phyloP scores from a whole-genome alignment of 1,139 yeast species.

The Yamadazyma conglobata region DNA sequence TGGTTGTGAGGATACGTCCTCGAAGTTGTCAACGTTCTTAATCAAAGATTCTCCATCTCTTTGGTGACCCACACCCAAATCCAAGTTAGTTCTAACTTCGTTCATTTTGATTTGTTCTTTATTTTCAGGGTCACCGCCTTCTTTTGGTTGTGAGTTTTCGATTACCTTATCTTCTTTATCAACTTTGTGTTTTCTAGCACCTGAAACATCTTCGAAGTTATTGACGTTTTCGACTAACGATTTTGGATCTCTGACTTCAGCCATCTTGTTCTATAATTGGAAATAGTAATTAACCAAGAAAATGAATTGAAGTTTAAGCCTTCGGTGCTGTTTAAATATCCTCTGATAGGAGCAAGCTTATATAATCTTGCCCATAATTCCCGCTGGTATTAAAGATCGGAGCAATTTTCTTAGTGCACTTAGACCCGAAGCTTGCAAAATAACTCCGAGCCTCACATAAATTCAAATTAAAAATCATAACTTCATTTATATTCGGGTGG shows the following conservation, averaged over 20 bases:
- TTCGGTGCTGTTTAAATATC: too few relatives aligned
- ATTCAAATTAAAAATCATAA: too few relatives aligned
- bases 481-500: constrained; percentile 57
- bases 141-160: not conserved
- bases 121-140: constrained; percentile 2
- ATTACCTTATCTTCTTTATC: not conserved
- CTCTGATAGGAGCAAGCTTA: too few relatives aligned
- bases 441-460: too few relatives aligned
- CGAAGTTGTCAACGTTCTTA: constrained; percentile 5
- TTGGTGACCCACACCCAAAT: constrained; percentile 6
- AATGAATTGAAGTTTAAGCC: too few relatives aligned
- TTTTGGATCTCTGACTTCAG: constrained; percentile 1
- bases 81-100: constrained; percentile 5
- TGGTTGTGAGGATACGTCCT: constrained; percentile 6
- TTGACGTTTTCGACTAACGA: constrained; percentile 7
- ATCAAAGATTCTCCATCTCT: constrained; percentile 7
- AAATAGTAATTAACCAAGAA: too few relatives aligned
- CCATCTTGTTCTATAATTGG: too few relatives aligned
- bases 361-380: too few relatives aligned
- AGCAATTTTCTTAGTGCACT: too few relatives aligned
- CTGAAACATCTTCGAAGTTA: constrained; percentile 7
- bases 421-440: too few relatives aligned
- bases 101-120: constrained; percentile 8
- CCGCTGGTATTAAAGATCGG: too few relatives aligned
- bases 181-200: constrained; percentile 7